Evolutionary conservation across 1,284 basidiomycete species (phyloP), one percentile per base, ranked within the genome.

Genomic region (Stereum hirsutum): DNA sequence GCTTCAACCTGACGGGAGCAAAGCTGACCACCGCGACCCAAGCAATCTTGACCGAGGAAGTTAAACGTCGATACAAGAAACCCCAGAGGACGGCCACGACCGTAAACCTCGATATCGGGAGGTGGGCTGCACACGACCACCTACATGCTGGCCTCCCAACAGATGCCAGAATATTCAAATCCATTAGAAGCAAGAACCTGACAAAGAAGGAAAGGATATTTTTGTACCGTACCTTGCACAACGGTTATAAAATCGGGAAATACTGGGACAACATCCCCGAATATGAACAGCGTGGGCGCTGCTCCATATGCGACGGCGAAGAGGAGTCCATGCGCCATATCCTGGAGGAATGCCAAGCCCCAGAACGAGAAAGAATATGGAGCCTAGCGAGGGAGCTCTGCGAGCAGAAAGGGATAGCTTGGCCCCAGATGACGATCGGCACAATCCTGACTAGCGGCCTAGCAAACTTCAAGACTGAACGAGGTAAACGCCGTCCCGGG

Each of bases 21-120:
- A 56, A 53, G 25, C 54, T 65, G 0, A 21, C 41, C 0, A 24
- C n/a, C 5, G 25, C 60, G 1, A 56, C 59, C 0, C 63, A 64
- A 47, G 40, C 52, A 0, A 21, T 56, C 0, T 54, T 55, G 1
- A 64, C 62, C 45, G 32, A 45, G 35, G 58, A 40, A 0, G 55
- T 63, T 4, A 2, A 2, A 7, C 6, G 19, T 2, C 15, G 12
- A n/a, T 14, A 28, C 6, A 6, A 10, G 6, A 38, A n/a, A 2
- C 26, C 1, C 6, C 6, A 10, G 15, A 11, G 26, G 21, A 11
- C 6, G 2, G 2, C 11, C 6, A 40, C 38, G 6, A 10, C 11
- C 6, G 14, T 27, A 10, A 1, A 27, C 23, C 38, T 27, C 1
- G 26, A 40, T n/a, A 38, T 38, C 12, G 20, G 2, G 10, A 2